Conservation (phyloP, 805 yeast species). For the Yarrowia sp. region DNA sequence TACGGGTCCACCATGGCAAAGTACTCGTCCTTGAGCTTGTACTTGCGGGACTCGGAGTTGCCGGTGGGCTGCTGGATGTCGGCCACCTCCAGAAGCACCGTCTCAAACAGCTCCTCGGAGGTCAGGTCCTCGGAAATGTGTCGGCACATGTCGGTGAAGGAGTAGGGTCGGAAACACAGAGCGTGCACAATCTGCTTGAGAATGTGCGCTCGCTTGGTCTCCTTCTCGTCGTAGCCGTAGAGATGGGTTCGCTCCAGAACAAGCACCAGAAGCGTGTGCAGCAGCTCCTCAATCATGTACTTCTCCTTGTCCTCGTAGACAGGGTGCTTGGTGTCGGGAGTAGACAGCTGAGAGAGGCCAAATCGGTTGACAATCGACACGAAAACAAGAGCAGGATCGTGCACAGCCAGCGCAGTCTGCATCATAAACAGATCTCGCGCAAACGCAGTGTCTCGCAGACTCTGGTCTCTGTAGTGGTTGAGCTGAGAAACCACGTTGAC, state of each 20-base stretch:
- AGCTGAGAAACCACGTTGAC: conserved; percentile 73
- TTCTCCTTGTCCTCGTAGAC: conserved; percentile 49
- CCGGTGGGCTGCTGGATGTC: conserved; percentile 61
- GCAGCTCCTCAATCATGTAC: conserved; percentile 75
- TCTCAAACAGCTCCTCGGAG: conserved; percentile 71
- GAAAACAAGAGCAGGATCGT: conserved; percentile 56
- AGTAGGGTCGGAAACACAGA: conserved; percentile 70
- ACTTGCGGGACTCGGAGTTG: conserved; percentile 58
- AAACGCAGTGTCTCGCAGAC: conserved; percentile 79
- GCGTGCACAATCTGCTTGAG: conserved; percentile 75
- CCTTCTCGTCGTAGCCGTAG: conserved; percentile 47
- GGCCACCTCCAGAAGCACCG: conserved; percentile 55
- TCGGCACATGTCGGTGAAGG: conserved; percentile 66
- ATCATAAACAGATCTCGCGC: conserved; percentile 71
- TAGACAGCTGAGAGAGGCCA: conserved; percentile 48
- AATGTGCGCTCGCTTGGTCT: conserved; percentile 51
- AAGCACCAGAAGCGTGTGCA: conserved; percentile 63
- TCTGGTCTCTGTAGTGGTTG: conserved; percentile 72
- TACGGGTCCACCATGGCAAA: conserved; percentile 70
- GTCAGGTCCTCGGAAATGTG: conserved; percentile 74
- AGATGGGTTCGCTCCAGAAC: conserved; percentile 66
- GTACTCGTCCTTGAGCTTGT: conserved; percentile 59
- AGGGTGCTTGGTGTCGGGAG: conserved; percentile 37
- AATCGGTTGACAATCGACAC: conserved; percentile 60
- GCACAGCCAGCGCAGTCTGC: conserved; percentile 58